Base-by-base conservation (phyloP, 2,329 filamentous ascomycete genomes). In the Cercospora sesami region DNA sequence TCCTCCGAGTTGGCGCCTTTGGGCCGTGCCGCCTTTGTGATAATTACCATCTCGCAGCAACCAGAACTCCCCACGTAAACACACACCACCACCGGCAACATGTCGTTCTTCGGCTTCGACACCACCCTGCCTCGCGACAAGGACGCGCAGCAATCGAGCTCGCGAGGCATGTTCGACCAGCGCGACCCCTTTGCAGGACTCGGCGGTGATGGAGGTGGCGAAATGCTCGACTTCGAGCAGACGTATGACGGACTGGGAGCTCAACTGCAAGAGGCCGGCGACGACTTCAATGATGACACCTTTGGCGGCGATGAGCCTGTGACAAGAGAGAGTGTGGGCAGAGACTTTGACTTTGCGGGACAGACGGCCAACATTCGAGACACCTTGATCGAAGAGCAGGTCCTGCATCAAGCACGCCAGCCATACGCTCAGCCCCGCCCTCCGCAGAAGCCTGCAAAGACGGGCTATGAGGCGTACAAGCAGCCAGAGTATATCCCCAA, bases 341-440 rank as follows among this genome's bases (percentile, higher is more conserved):
- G 92, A 79, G 94, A 99, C 80, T 98, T 98, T 76, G 95, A 99
- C 80, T 99, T 98, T 81, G 96, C 96, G 72, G 94, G 94, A 48
- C 90, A 92, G 76, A 99, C 95, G 6, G 94, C 94, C 67, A 89
- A 94, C 80, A 91, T 97, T 48, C 86, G 93, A 21, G 86, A 90
- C 81, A 93, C 91, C 39, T 91, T 99, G 74, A 91, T 93, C 72
- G 93, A 98, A 80, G 95, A 98, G 81, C 92, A 97, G 77, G 84
- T 93, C 75, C 89, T 93, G 66, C 97, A 90, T 80, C 88, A 87
- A 74, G 89, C 93, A 63, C 89, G 94, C 72, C 86, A 90, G 72
- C 89, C 91, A 14, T 80, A 84, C 18, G 79, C 86, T 21, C 67
- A 60, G 55, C 64, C 64, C n/a, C 60, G 42, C 33, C 51, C 9